Evolutionary conservation across 208 protist genomes (phyloP).

Genomic region (Leptomonas pyrrhocoris): DNA sequence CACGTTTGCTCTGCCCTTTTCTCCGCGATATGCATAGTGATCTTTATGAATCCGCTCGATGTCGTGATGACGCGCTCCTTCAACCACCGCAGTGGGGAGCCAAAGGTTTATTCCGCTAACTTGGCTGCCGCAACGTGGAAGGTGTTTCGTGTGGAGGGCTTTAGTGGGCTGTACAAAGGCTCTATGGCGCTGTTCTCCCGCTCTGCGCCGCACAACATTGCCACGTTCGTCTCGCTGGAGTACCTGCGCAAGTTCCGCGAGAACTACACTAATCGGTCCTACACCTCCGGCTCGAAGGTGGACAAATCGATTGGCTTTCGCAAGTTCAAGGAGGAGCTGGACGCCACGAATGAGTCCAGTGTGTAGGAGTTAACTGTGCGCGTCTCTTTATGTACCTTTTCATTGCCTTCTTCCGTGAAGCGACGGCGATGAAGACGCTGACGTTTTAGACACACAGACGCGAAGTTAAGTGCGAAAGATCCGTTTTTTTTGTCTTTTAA

Average conservation of each 20-base stretch:
- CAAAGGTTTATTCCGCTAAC: conserved; percentile 37
- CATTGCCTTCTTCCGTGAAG: neutral
- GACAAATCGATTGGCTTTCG: conserved; percentile 39
- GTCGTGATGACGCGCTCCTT: conserved; percentile 75
- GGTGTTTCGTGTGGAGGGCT: conserved; percentile 65
- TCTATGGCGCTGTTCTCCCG: conserved; percentile 54
- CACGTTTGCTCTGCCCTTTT: conserved; percentile 49
- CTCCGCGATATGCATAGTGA: conserved; percentile 34
- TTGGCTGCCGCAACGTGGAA: conserved; percentile 35
- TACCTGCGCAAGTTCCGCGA: conserved; percentile 53
- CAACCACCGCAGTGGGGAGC: conserved; percentile 34
- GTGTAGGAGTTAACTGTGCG: neutral
- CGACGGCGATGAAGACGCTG: no score
- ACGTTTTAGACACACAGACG: no score
- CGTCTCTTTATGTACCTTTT: neutral
- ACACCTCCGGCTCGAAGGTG: conserved; percentile 56
- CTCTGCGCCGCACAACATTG: conserved; percentile 65
- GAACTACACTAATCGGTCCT: conserved; percentile 45
- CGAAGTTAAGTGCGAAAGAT: no score
- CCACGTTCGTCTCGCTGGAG: conserved; percentile 67
- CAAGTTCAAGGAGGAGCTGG: conserved; percentile 17
- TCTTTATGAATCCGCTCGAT: conserved; percentile 62
- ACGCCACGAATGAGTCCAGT: conserved; percentile 12
- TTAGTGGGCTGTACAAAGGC: conserved; percentile 77
- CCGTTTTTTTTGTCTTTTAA: neutral